Evolutionary conservation across 2,329 filamentous ascomycete genomes (phyloP), one percentile per base, ranked within the genome.

Genomic region (Pezizomycotina sp.): DNA sequence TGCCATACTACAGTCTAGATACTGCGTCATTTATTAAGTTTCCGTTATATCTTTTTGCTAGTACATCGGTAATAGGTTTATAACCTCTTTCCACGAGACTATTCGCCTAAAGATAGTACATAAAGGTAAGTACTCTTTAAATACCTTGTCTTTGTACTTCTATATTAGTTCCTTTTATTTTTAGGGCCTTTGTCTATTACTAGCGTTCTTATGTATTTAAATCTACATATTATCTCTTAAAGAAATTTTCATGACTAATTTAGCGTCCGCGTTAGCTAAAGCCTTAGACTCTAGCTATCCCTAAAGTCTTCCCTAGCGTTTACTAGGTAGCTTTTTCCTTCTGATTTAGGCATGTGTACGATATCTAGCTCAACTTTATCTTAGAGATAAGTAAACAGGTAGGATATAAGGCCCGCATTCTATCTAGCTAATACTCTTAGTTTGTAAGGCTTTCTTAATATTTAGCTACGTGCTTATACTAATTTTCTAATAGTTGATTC

Each of bases 221-320:
- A 14, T 28, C 26, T n/a, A 13, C n/a, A 13, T 7, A 13, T n/a
- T 12, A 28, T 14, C n/a, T 28, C 26, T 28, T 28, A 14, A n/a
- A 28, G 26, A 28, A 28, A 28, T 28, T n/a, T 28, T 28, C n/a
- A 14, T 12, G 26, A 28, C 26, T 28, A 28, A 14, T n/a, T n/a
- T 14, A 6, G 26, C 12, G 12, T n/a, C 16, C 16, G 26, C 26
- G 16, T n/a, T 12, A 12, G 26, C 16, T 28, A 28, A 14, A 12
- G 6, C 16, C 16, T 14, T 28, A 12, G 26, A n/a, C 26, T 28
- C 26, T 14, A 14, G 16, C 26, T 14, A 28, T 14, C 26, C 26
- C n/a, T 28, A 6, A 14, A n/a, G 16, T 28, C 12, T n/a, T 14
- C 12, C n/a, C 26, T n/a, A n/a, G 16, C 16, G 16, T 28, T 28